Evolutionary conservation across 106 monocot species (phyloP), one percentile per base, ranked within the genome.

Genomic region (Allium cepa): DNA sequence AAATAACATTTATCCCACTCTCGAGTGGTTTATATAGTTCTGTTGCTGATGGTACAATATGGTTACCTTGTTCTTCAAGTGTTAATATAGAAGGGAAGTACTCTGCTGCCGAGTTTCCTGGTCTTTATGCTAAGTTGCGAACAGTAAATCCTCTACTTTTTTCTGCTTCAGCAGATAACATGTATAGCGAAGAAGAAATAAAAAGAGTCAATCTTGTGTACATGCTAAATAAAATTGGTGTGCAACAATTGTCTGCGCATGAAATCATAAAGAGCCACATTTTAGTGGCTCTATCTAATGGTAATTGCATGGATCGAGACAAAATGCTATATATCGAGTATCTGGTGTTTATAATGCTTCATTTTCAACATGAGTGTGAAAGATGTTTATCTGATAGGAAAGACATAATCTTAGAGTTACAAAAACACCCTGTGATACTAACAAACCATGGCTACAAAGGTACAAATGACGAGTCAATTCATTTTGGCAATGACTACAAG

Each of bases 1-100:
- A 81, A 71, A 75, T 92, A 60, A 81, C 87, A 26, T 76, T 93
- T 52, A 80, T 99, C 77, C 99, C 93, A 60, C 90, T 99, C 71
- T 83, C 90, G 66, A 83, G 92, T 85, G 87, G 93, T 3, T 83
- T 90, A 26, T 87, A 75, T 68, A 77, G 84, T 58, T 99, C 87
- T 26, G 50, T 83, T 28, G 66, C 77, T 71, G 78, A 93, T 71
- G 93, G 90, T 26, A 83, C 92, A n/a, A 90, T 99, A 55, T 99
- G 99, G 99, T 84, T 99, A 60, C 83, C 97, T 51, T 90, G 78
- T 90, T 52, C 67, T 59, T 71, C 55, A 14, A 61, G 15, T 77
- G 22, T 14, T 70, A 84, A 71, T 60, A 55, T 74, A 60, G 89
- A 90, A 59, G 62, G 77, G 15, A 82, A 72, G 63, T 72, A 83